Evolutionary conservation across 352 stramenopile species (phyloP), one percentile per base, ranked within the genome.

Genomic region (Elongisporangium prolatum): DNA sequence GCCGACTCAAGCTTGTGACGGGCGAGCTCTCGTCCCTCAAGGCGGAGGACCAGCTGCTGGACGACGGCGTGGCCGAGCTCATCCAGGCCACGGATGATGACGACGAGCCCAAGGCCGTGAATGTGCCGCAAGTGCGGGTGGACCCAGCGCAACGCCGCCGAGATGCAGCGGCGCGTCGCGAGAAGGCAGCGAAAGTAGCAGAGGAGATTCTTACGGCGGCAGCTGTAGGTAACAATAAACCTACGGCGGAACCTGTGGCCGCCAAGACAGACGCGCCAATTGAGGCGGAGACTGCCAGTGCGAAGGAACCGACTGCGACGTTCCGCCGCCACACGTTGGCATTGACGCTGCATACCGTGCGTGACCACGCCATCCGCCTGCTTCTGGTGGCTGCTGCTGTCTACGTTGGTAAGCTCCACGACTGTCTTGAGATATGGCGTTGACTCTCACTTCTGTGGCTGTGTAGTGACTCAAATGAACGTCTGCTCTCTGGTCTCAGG

Each of bases 91-190:
- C 59, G 1, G 49, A 52, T 3, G 58, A 37, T 5, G 51, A 63
- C 7, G 49, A 56, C 25, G 49, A 55, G 2, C 37, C 60, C 7
- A 34, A 52, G 8, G 25, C 49, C 6, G 63, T 54, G 4, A 17
- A 10, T 0, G 21, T 13, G 0, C 21, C 56, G 11, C 59, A 64
- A 0, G 49, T 21, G 0, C 79, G 79, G n/a, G 72, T 86, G 28
- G 77, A 90, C 49, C 80, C 80, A 0, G 79, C 69, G 9, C 77
- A 91, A 60, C 73, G 84, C 24, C 79, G 84, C 47, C 75, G 80
- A n/a, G 80, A 93, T 21, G 84, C 84, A 21, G 80, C 81, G 10
- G 59, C 60, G 18, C 69, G 84, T 21, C 82, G 82, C 18, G 71
- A 75, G 58, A 75, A 74, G 60, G 86, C 91, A 56, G 79, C 89